phyloP scores from a whole-genome alignment of 2,329 filamentous ascomycete species.

The Capronia epimyces region DNA sequence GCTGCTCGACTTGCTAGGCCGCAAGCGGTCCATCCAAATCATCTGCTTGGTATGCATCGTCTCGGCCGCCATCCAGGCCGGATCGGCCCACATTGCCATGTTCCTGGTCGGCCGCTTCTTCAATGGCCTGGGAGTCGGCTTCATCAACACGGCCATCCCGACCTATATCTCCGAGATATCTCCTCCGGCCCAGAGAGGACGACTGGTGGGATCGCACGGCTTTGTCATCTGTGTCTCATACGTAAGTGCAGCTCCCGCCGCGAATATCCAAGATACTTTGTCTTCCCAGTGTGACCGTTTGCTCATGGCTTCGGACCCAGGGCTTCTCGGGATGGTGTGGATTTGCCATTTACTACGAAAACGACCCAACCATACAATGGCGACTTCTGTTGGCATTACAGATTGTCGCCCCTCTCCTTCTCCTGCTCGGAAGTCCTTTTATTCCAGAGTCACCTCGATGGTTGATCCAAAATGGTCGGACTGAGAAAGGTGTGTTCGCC shows the following conservation, averaged over 20 bases:
- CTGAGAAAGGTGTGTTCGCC: constrained; percentile 8
- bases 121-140: constrained; percentile 18
- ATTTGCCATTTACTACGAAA: constrained; percentile 15
- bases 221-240: constrained; percentile 18
- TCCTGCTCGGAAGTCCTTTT: constrained; percentile 9
- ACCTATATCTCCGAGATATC: constrained; percentile 17
- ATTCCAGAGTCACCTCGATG: constrained; percentile 14
- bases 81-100: constrained; percentile 23
- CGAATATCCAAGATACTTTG: too few relatives aligned
- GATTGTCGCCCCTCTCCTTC: constrained; percentile 7
- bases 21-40: constrained; percentile 17
- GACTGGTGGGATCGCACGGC: constrained; percentile 27
- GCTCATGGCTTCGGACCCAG: too few relatives aligned
- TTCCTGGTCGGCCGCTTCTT: constrained; percentile 25
- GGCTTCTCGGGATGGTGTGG: constrained; percentile 20
- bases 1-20: constrained; percentile 17
- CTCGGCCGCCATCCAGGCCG: constrained; percentile 20
- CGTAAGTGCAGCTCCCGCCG: too few relatives aligned
- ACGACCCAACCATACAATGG: constrained; percentile 20
- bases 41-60: constrained; percentile 18
- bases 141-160: constrained; percentile 16
- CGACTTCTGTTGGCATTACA: constrained; percentile 11
- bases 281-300: too few relatives aligned
- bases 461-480: constrained; percentile 2
- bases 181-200: constrained; percentile 34